Evolutionary conservation across 352 stramenopile species (phyloP).

Genomic region (Pythium aquatile): DNA sequence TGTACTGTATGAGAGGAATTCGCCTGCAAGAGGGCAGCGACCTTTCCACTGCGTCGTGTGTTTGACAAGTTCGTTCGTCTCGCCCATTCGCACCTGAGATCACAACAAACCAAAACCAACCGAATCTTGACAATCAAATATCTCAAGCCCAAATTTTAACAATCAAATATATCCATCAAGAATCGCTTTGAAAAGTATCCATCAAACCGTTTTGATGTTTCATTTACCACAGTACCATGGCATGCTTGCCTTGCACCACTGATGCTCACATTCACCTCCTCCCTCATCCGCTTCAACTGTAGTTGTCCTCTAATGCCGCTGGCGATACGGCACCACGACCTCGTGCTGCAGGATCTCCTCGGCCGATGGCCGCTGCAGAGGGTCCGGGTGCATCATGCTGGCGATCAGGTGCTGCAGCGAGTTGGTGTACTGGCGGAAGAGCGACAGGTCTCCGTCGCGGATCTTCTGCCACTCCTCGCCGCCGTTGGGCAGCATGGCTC

Average conservation of each 20-base stretch:
- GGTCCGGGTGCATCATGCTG: conserved; percentile 87
- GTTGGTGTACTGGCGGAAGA: conserved; percentile 88
- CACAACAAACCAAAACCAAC: no score
- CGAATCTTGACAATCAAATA: no score
- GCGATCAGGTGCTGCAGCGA: conserved; percentile 84
- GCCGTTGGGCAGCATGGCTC: conserved; percentile 56
- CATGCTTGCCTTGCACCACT: no score
- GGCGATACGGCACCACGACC: conserved; percentile 61
- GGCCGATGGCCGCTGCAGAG: conserved; percentile 71
- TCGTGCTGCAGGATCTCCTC: conserved; percentile 87
- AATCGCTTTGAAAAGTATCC: no score
- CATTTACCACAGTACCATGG: no score
- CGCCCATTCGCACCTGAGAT: no score
- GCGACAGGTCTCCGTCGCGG: conserved; percentile 74
- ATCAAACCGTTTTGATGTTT: no score
- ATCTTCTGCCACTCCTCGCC: conserved; percentile 88
- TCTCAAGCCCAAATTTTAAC: no score
- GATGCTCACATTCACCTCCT: no score
- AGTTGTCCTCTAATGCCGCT: not conserved
- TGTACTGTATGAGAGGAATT: not conserved
- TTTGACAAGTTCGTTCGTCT: not conserved
- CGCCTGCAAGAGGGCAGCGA: not conserved
- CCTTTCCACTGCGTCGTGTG: not conserved
- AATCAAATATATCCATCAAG: no score
- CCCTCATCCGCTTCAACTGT: no score